phyloP scores from a whole-genome alignment of 805 yeast species.

The Candida qinlingensis region DNA sequence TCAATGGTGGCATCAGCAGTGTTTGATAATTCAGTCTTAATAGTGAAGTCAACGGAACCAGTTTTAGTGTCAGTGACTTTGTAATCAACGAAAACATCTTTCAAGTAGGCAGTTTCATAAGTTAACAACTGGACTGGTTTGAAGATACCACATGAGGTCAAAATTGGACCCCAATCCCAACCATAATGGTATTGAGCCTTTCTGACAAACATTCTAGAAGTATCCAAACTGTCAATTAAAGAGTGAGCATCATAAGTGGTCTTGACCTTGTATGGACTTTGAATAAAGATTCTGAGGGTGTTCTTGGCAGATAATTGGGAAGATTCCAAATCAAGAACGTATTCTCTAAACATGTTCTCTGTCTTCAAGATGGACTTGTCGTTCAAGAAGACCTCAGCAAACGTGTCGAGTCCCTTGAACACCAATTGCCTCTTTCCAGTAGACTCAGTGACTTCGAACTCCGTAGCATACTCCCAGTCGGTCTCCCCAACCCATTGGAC shows the following conservation, averaged over 20 bases:
- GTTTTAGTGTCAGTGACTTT: slow-evolving; percentile 5
- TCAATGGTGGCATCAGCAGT: slow-evolving; percentile 2
- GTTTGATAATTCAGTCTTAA: slow-evolving; percentile 1
- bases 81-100: slow-evolving; percentile 11
- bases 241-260: slow-evolving; percentile 21
- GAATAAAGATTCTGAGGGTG: slow-evolving; percentile 31
- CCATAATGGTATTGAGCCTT: slow-evolving; percentile 53
- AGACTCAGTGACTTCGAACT: slow-evolving; percentile 27
- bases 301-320: slow-evolving; percentile 20
- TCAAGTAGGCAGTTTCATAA: slow-evolving; percentile 2
- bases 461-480: slow-evolving; percentile 43
- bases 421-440: slow-evolving; percentile 13
- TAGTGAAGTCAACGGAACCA: slow-evolving; percentile 7
- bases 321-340: slow-evolving; percentile 26
- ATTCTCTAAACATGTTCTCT: slow-evolving; percentile 39
- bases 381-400: slow-evolving; percentile 29
- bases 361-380: slow-evolving; percentile 30
- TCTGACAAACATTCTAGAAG: slow-evolving; percentile 37
- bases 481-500: slow-evolving; percentile 47
- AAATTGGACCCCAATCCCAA: slow-evolving; percentile 50
- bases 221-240: slow-evolving; percentile 32
- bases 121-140: slow-evolving; percentile 12
- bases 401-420: slow-evolving; percentile 24
- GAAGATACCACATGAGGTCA: slow-evolving; percentile 15
- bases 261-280: slow-evolving; percentile 33